Evolutionary conservation across 768 basidiomycete genomes (phyloP), one percentile per base, ranked within the genome.

Genomic region (Tubosaeta sp.): DNA sequence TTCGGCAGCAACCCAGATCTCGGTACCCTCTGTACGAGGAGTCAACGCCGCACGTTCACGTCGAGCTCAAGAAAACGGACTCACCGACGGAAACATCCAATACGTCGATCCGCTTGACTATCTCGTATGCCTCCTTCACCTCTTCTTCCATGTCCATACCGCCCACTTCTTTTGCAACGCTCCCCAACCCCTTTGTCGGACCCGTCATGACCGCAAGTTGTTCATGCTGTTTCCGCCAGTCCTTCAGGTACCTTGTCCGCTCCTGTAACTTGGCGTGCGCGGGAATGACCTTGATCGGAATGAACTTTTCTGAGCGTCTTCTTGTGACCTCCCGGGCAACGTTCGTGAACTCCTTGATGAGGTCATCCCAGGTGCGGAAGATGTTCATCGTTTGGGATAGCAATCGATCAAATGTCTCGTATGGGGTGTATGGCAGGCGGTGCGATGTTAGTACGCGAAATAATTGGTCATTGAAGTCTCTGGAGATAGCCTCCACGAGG

Each of bases 71-170:
- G 17, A 6, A 34, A 12, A 19, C 13, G 2, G n/a, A 72, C 86
- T 65, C 63, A 91, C 91, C 92, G 46, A 86, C 77, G 37, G 92
- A 91, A 6, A 97, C 93, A 67, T 99, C 97, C 50, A 99, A 74
- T 4, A 97, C 92, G 63, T 98, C 94, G 54, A 97, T 93, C 60
- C 91, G 83, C 77, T 97, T 98, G 63, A 99, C 82, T n/a, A 88
- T 85, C 65, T 99, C 95, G 68, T 97, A 99, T 12, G 92, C 93
- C 67, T 92, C 86, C 67, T 91, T 87, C 39, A 97, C 94, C 68
- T 97, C 95, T 62, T 93, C 93, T 65, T 95, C 94, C 95, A 97
- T 97, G 64, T 97, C 93, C 80, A 97, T 87, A 3, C 91, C 93
- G 1, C 88, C 86, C 14, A 89, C 82, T 54, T 91, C 86, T 62